Base-by-base conservation (phyloP, 768 basidiomycete species). In the Mycena epipterygia region DNA sequence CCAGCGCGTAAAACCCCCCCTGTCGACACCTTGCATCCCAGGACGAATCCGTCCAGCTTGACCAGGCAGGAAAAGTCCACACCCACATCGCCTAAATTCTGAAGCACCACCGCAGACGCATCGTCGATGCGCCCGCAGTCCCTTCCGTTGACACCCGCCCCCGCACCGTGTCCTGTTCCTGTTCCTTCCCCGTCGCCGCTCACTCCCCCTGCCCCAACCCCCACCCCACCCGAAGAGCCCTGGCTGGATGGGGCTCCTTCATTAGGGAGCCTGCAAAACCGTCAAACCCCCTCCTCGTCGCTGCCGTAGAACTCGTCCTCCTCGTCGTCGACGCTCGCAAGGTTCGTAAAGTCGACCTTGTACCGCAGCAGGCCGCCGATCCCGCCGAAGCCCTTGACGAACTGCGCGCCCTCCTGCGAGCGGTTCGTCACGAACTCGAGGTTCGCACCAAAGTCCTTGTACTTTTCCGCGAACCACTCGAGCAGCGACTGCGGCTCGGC, bases 401-500 rank as follows among this genome's bases (percentile, higher is more conserved):
- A 99, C 80, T 98, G 97, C 37, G 95, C 94, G 35, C 97, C 97
- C 80, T 99, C 97, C 80, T 98, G 97, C 11, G 96, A 97, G 61
- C 93, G 90, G 84, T 98, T 96, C 72, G 97, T 97, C 49, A 99
- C 91, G 79, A 99, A 98, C 84, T 97, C 96, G 70, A 98, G 91
- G 74, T 92, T 92, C 59, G 97, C 95, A 71, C 97, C 98, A 78
- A 98, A 99, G 46, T 97, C 95, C 81, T 95, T 96, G 87, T 99
- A 99, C 79, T 97, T 96, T 80, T 99, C 98, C 51, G 98, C 93
- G 80, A 99, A 96, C 98, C 98, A 99, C 81, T 99, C 98, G 68
- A 99, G 90, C 13, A 99, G 88, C 56, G 94, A 86, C 77, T 94
- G 89, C 2, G 98, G 91, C 74, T 99, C 98, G 2, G 75, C 76